Conservation (phyloP, 1,284 basidiomycete genomes). For the Agaricales sp. region DNA sequence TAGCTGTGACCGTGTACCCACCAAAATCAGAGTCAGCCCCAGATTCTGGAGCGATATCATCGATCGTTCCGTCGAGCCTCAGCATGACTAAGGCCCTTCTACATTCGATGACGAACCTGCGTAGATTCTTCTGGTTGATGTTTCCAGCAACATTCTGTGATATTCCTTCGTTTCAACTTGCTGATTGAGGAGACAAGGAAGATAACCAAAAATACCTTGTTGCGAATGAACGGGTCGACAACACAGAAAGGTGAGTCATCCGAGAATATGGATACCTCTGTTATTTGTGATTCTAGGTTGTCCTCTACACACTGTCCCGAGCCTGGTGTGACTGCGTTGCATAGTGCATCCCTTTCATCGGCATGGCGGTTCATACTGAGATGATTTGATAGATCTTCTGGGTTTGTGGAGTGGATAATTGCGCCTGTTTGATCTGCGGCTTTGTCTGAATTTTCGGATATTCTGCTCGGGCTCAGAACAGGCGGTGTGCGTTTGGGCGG, state of each 20-base stretch:
- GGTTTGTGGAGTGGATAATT: neutral
- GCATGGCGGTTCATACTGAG: constrained; percentile 7
- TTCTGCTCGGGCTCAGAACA: constrained; percentile 5
- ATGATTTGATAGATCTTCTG: constrained; percentile 9
- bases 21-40: neutral
- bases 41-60: constrained; percentile 8
- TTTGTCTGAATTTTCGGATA: constrained; percentile 4
- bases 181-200: too few relatives aligned
- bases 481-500: constrained; percentile 7
- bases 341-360: too few relatives aligned
- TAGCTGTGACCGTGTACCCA: neutral
- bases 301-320: constrained; percentile 13
- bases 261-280: neutral
- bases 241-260: constrained; percentile 19
- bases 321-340: too few relatives aligned
- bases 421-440: neutral
- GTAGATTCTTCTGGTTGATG: constrained; percentile 13
- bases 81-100: constrained; percentile 5
- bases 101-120: constrained; percentile 17
- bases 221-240: constrained; percentile 36
- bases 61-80: constrained; percentile 5
- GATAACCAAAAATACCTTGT: constrained; percentile 24
- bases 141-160: constrained; percentile 22
- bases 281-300: neutral
- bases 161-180: too few relatives aligned